Evolutionary conservation across 495 filamentous ascomycete genomes (phyloP), one percentile per base, ranked within the genome.

Genomic region (Hyaloscypha variabilis): DNA sequence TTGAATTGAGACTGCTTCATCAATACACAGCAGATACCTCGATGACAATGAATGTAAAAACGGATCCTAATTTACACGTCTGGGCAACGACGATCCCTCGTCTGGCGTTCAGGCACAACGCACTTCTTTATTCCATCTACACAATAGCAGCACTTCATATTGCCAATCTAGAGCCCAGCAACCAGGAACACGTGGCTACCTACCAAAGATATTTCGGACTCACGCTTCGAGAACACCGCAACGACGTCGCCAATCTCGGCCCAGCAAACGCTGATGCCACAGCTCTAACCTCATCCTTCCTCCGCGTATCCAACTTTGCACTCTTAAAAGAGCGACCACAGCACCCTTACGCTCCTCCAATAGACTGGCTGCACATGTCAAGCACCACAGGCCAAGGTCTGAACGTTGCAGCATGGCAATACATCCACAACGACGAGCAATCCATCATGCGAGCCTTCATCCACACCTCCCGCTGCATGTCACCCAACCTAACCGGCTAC

Each of bases 321-420:
- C 60, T 69, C 8, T 60, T 81, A 14, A 70, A 75, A 36, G 68
- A 70, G 19, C 75, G 77, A 23, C 42, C 29, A 39, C 49, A 72
- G 13, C 46, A 72, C 23, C 76, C 77, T 8, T 79, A 81, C 63
- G 62, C 63, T 4, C 75, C 77, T 1, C 79, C 79, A 3, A 63
- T 72, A 13, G 72, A 78, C 39, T 81, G 77, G 76, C 50, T 81
- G 3, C 63, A 63, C 23, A 62, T 77, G 63, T 65, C 58, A 0
- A 58, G 64, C 10, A 65, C 67, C 14, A 67, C 71, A 6, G 69
- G 55, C 0, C 42, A 66, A 6, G 68, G 74, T 10, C 74, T 74
- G 42, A 54, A 39, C 2, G 61, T 63, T 11, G 66, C 63, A 11
- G 69, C 72, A 1, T 71, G 63, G 65, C 25, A 67, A 34, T 71